Evolutionary conservation across 2,329 filamentous ascomycete genomes (phyloP).

Genomic region (Phialophora expanda): DNA sequence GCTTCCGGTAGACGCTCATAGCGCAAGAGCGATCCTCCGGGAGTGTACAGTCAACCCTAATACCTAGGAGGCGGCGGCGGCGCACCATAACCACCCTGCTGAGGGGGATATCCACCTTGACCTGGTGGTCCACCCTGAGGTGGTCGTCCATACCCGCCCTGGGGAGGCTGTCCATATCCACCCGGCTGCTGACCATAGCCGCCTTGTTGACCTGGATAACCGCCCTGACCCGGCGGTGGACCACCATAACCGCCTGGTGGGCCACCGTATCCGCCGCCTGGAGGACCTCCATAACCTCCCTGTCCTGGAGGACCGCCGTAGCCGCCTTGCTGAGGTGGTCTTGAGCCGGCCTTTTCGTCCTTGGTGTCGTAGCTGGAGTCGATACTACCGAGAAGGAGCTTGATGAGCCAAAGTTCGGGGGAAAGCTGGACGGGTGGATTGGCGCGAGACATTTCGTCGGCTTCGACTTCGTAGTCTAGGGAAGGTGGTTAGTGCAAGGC

Average conservation of each 20-base stretch:
- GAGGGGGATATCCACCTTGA: slow-evolving; percentile 41
- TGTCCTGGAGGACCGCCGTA: slow-evolving; percentile 39
- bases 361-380: slow-evolving; percentile 69
- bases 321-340: slow-evolving; percentile 38
- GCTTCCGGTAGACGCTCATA: not conserved
- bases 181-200: slow-evolving; percentile 44
- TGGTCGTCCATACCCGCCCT: slow-evolving; percentile 39
- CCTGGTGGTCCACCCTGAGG: slow-evolving; percentile 36
- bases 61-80: slow-evolving; percentile 33
- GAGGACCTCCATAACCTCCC: slow-evolving; percentile 37
- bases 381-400: slow-evolving; percentile 70
- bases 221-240: slow-evolving; percentile 37
- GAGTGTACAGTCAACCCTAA: slow-evolving; percentile 7
- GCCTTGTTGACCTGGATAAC: slow-evolving; percentile 40
- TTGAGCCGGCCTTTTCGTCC: slow-evolving; percentile 61
- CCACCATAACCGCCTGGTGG: slow-evolving; percentile 30
- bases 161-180: slow-evolving; percentile 34
- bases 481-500: slow-evolving; percentile 1
- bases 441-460: slow-evolving; percentile 67
- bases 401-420: slow-evolving; percentile 69
- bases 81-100: slow-evolving; percentile 31
- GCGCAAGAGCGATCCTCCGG: not conserved
- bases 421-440: slow-evolving; percentile 67
- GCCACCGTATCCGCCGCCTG: slow-evolving; percentile 45
- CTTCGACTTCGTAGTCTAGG: slow-evolving; percentile 70